Percentiles rank a stretch among this genome's conserved stretches.
Evolutionary conservation across 2,329 filamentous ascomycete species (phyloP).

Genomic region (Talaromyces albobiverticillius): DNA sequence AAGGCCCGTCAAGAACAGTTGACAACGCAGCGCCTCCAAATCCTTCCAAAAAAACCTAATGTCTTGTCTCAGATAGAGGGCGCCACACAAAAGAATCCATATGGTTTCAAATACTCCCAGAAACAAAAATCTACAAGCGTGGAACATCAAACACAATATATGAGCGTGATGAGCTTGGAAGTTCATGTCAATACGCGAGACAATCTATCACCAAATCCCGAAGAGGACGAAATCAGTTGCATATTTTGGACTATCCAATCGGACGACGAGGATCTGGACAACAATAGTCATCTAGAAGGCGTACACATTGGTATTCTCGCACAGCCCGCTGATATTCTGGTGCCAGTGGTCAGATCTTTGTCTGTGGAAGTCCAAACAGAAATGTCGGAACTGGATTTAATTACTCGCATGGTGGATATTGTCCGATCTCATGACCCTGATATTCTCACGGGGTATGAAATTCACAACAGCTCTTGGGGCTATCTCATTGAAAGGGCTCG

Average conservation of each 20-base stretch:
- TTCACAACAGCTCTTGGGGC: slow-evolving; percentile 91
- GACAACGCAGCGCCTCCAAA: not conserved
- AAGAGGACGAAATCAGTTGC: slow-evolving; percentile 81
- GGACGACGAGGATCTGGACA: slow-evolving; percentile 59
- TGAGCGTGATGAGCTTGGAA: slow-evolving; percentile 95
- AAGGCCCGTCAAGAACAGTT: slow-evolving; percentile 16
- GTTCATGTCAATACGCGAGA: slow-evolving; percentile 86
- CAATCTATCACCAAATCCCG: slow-evolving; percentile 79
- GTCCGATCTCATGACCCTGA: slow-evolving; percentile 85
- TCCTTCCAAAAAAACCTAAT: slow-evolving; percentile 22
- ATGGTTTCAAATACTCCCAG: slow-evolving; percentile 84
- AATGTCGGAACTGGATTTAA: slow-evolving; percentile 74
- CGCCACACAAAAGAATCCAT: slow-evolving; percentile 74
- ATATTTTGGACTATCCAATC: slow-evolving; percentile 89
- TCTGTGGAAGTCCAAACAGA: slow-evolving; percentile 69
- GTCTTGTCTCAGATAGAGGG: slow-evolving; percentile 80
- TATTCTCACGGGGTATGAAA: slow-evolving; percentile 90
- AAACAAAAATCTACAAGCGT: slow-evolving; percentile 71
- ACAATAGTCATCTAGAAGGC: slow-evolving; percentile 47
- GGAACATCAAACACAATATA: slow-evolving; percentile 82
- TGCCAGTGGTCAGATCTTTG: slow-evolving; percentile 61
- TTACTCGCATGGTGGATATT: slow-evolving; percentile 82
- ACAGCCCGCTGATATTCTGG: slow-evolving; percentile 60
- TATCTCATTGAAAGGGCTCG: slow-evolving; percentile 89
- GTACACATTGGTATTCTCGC: slow-evolving; percentile 70